Conservation (phyloP, 2,329 filamentous ascomycete genomes). For the Hymenoscyphus linearis region DNA sequence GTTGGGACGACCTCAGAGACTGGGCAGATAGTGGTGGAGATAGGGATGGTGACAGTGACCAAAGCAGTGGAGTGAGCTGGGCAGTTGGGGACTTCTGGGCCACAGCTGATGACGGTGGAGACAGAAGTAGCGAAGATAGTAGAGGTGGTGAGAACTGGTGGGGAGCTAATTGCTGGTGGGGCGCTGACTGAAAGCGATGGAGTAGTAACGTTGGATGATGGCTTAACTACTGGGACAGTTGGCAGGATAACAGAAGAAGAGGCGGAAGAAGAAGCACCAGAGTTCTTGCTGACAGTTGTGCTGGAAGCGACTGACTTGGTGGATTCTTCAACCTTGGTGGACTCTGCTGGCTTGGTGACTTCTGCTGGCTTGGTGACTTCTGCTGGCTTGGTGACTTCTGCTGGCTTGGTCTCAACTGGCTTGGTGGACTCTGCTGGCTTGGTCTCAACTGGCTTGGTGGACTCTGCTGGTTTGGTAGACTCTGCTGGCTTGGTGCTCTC, state of each 20-base stretch:
- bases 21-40: constrained; percentile 29
- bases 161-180: constrained; percentile 1
- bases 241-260: not conserved
- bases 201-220: not conserved
- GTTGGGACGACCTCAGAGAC: constrained; percentile 9
- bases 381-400: not conserved
- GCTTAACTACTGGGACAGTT: not conserved
- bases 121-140: constrained; percentile 47
- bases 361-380: not conserved
- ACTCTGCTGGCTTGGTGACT: not conserved
- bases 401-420: not conserved
- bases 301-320: not conserved
- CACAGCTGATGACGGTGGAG: constrained; percentile 47
- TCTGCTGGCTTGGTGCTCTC: constrained; percentile 6
- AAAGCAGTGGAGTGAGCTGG: constrained; percentile 30
- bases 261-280: not conserved
- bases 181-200: not conserved
- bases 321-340: not conserved
- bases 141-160: constrained; percentile 28
- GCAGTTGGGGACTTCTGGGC: constrained; percentile 44
- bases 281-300: not conserved
- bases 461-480: constrained; percentile 4
- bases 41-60: constrained; percentile 13
- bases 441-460: constrained; percentile 14
- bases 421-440: not conserved